phyloP scores from a whole-genome alignment of 2,329 filamentous ascomycete genomes.

The Helotiales sp. region DNA sequence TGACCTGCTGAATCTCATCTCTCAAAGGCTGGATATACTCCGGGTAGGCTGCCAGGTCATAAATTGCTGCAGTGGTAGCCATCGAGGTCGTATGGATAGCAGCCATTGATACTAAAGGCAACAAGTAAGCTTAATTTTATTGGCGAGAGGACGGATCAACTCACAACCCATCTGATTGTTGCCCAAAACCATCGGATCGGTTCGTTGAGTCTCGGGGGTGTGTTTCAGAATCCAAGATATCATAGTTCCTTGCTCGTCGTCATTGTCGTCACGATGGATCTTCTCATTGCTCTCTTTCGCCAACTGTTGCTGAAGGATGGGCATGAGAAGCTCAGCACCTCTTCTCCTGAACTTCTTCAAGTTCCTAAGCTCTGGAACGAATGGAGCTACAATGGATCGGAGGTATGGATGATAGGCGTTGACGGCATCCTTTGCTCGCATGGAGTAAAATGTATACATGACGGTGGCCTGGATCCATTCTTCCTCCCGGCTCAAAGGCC shows the following conservation, averaged over 20 bases:
- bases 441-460: slow-evolving; percentile 11
- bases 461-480: slow-evolving; percentile 35
- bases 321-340: slow-evolving; percentile 25
- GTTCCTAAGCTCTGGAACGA: slow-evolving; percentile 21
- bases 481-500: slow-evolving; percentile 34
- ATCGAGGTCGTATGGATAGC: slow-evolving; percentile 58
- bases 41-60: slow-evolving; percentile 55
- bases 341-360: slow-evolving; percentile 22
- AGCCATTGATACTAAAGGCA: slow-evolving; percentile 49
- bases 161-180: slow-evolving; percentile 43
- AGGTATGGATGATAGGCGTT: slow-evolving; percentile 19
- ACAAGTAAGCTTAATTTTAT: neutral
- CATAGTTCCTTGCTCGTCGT: slow-evolving; percentile 29
- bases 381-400: slow-evolving; percentile 23
- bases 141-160: neutral
- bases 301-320: slow-evolving; percentile 23
- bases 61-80: slow-evolving; percentile 54
- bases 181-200: slow-evolving; percentile 16
- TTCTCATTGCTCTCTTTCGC: slow-evolving; percentile 10
- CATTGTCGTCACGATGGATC: slow-evolving; percentile 5
- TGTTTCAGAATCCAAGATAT: slow-evolving; percentile 31
- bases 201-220: slow-evolving; percentile 11
- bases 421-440: slow-evolving; percentile 19
- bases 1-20: slow-evolving; percentile 37
- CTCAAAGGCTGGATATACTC: slow-evolving; percentile 46